phyloP scores from a whole-genome alignment of 2,329 filamentous ascomycete genomes.

The Claviceps sp. region DNA sequence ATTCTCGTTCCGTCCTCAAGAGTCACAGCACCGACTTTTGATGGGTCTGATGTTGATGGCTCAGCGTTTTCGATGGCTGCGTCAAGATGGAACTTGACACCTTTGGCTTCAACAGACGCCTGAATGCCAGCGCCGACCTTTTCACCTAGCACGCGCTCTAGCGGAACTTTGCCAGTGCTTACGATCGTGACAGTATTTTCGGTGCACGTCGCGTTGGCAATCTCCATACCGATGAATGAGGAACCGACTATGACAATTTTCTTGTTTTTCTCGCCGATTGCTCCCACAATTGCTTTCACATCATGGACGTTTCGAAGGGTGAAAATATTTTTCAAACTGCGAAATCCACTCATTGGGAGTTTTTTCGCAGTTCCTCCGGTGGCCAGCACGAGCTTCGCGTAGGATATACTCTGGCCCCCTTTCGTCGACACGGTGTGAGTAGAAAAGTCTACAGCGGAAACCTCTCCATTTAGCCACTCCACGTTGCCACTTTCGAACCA shows the following conservation, averaged over 20 bases:
- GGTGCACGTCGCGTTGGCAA: conserved; percentile 69
- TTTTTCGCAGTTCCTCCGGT: conserved; percentile 68
- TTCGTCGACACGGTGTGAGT: conserved; percentile 62
- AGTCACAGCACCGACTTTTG: conserved; percentile 64
- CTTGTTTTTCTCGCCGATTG: conserved; percentile 72
- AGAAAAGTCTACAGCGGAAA: conserved; percentile 63
- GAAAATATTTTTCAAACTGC: conserved; percentile 78
- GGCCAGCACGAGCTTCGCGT: conserved; percentile 81
- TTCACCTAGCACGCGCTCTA: conserved; percentile 75
- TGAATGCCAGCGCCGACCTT: conserved; percentile 73
- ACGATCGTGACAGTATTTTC: conserved; percentile 77
- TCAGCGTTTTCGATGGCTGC: conserved; percentile 74
- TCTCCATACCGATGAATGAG: conserved; percentile 96
- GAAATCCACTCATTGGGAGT: conserved; percentile 74
- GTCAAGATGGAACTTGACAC: conserved; percentile 76
- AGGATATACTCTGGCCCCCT: conserved; percentile 55
- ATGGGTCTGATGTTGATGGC: conserved; percentile 51
- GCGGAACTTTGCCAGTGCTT: conserved; percentile 74
- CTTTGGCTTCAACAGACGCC: conserved; percentile 66
- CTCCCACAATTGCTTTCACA: conserved; percentile 60
- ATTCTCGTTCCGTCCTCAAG: conserved; percentile 79
- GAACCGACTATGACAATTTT: conserved; percentile 87
- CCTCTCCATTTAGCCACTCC: conserved; percentile 47
- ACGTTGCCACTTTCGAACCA: conserved; percentile 59
- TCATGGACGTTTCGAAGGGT: conserved; percentile 67